A percentile compares a stretch with the other conserved stretches of the same genome.
Conservation (phyloP, 2,329 filamentous ascomycete genomes). For the Tolypocladium ophioglossoides region DNA sequence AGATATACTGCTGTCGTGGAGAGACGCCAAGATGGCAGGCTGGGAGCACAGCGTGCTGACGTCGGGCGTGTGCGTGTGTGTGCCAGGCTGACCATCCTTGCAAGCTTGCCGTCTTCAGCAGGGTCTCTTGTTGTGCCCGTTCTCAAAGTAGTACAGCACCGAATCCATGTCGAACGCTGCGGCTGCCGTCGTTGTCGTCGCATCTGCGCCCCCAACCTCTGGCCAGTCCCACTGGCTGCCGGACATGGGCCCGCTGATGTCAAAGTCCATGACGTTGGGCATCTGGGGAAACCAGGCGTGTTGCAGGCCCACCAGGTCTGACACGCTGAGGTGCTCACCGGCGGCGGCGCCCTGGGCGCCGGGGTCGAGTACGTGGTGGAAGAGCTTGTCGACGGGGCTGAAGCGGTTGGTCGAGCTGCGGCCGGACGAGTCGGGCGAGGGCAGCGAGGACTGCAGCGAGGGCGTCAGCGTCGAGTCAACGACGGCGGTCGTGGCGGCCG, state of each 20-base stretch:
- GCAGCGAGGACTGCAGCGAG: slow-evolving; percentile 5
- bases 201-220: slow-evolving; percentile 4
- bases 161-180: slow-evolving; percentile 10
- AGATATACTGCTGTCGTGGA: background rate
- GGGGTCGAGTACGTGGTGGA: slow-evolving; percentile 11
- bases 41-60: background rate
- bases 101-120: slow-evolving; percentile 1
- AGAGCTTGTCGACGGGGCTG: slow-evolving; percentile 13
- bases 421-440: slow-evolving; percentile 12
- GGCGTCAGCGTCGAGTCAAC: slow-evolving; percentile 3
- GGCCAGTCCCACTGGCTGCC: slow-evolving; percentile 18
- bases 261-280: slow-evolving; percentile 18
- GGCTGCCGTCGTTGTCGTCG: slow-evolving; percentile 2
- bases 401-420: slow-evolving; percentile 9
- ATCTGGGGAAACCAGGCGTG: slow-evolving; percentile 18
- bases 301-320: slow-evolving; percentile 13
- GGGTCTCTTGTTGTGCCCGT: slow-evolving; percentile 2
- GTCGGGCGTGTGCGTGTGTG: background rate
- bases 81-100: background rate
- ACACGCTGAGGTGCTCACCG: slow-evolving; percentile 12
- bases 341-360: slow-evolving; percentile 7
- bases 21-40: background rate
- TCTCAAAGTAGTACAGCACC: slow-evolving; percentile 13
- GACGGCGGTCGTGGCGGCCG: slow-evolving; percentile 6
- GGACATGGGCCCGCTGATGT: slow-evolving; percentile 12